A percentile compares a stretch with the other conserved stretches of the same genome.
Conservation (phyloP, 2,329 filamentous ascomycete genomes). For the Chalaropsis thielavioides region DNA sequence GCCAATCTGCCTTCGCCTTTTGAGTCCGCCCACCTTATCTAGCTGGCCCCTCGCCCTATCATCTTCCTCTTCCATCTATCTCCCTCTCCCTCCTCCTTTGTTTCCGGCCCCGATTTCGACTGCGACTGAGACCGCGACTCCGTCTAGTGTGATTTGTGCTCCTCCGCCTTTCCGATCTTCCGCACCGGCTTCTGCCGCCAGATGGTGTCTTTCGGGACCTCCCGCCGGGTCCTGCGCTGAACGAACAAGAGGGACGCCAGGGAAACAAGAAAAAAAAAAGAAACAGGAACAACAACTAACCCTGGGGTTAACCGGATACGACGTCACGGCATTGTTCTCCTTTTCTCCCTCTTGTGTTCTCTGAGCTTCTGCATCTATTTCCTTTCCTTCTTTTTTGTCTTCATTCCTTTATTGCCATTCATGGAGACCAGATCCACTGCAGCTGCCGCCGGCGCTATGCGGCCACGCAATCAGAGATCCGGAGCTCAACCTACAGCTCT, state of each 20-base stretch:
- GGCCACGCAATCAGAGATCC: background rate
- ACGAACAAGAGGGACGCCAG: background rate
- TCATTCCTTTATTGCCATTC: no score
- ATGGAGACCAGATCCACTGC: constrained; percentile 3
- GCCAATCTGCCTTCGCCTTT: background rate
- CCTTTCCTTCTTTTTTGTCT: background rate
- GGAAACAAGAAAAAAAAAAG: background rate
- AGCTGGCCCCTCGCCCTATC: background rate
- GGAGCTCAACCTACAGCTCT: background rate
- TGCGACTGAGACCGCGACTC: background rate
- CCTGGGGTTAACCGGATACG: background rate
- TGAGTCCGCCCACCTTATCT: background rate
- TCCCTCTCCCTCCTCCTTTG: background rate
- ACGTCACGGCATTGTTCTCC: background rate
- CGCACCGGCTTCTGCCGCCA: constrained; percentile 7
- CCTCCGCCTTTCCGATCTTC: background rate
- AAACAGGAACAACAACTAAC: background rate
- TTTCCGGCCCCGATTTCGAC: background rate
- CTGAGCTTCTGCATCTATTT: background rate
- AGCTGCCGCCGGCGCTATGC: background rate
- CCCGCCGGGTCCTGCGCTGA: constrained; percentile 10
- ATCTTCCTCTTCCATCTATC: background rate
- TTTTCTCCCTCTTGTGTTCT: background rate
- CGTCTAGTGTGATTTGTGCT: background rate
- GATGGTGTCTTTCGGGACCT: constrained; percentile 7